phyloP scores from a whole-genome alignment of 2,329 filamentous ascomycete genomes.

The Endothia cerciana region DNA sequence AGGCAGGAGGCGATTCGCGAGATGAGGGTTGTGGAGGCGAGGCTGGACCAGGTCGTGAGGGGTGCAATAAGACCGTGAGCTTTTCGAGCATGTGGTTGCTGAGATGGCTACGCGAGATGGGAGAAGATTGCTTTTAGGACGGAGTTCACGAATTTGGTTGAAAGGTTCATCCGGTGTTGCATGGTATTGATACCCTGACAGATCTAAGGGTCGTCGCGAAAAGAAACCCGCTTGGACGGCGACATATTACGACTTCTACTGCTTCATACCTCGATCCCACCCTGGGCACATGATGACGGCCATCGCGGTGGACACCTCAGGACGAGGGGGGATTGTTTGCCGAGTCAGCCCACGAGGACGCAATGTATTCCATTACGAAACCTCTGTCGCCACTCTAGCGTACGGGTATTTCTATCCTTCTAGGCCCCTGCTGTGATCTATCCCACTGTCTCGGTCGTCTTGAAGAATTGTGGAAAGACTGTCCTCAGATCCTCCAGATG shows the following conservation, averaged over 20 bases:
- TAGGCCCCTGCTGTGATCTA: not conserved
- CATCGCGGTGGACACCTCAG: not conserved
- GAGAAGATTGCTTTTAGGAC: not conserved
- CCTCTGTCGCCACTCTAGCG: not conserved
- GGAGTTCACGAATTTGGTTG: conserved; percentile 16
- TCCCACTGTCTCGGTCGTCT: conserved; percentile 38
- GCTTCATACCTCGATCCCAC: not conserved
- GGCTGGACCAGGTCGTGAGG: conserved; percentile 64
- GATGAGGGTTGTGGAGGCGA: conserved; percentile 62
- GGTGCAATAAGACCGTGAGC: conserved; percentile 62
- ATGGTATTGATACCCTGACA: conserved; percentile 19
- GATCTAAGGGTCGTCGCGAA: not conserved
- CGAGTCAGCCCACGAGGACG: not conserved
- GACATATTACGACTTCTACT: too few species aligned
- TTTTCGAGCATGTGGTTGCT: not conserved
- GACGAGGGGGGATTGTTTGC: not conserved
- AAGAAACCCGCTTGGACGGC: not conserved
- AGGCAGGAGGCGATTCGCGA: conserved; percentile 66
- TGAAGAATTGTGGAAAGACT: conserved; percentile 87
- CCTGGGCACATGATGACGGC: not conserved
- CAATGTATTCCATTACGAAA: not conserved
- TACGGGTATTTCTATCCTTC: conserved; percentile 14
- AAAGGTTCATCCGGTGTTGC: conserved; percentile 13
- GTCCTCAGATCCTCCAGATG: conserved; percentile 74
- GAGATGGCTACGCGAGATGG: not conserved